A percentile compares a stretch with the other conserved stretches of the same genome.
These are phyloP conservation scores for Pseudonitzschia delicatissima DNA, from an alignment of 108 stramenopile species.

Conservation along the genomic window DNA sequence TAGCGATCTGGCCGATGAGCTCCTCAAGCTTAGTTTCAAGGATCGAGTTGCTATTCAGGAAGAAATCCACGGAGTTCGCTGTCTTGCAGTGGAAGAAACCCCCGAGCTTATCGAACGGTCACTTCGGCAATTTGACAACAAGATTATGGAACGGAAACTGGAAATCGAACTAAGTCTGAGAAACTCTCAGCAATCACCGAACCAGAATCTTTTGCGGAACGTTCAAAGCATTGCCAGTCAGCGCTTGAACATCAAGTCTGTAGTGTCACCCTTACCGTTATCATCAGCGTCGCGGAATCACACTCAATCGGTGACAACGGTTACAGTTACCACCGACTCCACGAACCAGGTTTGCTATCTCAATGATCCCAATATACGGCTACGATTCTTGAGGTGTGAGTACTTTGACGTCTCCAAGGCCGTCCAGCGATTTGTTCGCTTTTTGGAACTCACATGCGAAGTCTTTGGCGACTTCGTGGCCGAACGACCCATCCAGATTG, in stretches of 20 bases:
- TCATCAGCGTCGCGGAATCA: neutral
- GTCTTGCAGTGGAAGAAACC: neutral
- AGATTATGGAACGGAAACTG: too few species aligned
- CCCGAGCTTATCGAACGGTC: neutral
- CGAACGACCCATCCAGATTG: neutral
- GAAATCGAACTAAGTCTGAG: too few species aligned
- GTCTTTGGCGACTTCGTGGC: conserved; percentile 15
- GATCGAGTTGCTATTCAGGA: neutral
- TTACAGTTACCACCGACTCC: neutral
- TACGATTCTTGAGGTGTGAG: conserved; percentile 8
- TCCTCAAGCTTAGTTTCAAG: neutral
- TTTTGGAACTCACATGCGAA: conserved; percentile 14
- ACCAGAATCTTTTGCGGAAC: too few species aligned
- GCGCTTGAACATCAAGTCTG: too few species aligned
- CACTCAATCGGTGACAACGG: neutral
- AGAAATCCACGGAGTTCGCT: neutral
- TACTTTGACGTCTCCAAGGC: conserved; percentile 4
- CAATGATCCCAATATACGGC: neutral
- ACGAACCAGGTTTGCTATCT: neutral
- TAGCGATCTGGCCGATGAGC: neutral
- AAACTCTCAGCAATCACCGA: too few species aligned
- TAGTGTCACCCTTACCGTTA: neutral
- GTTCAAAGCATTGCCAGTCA: too few species aligned
- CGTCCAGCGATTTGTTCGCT: neutral
- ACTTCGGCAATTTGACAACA: neutral